A percentile compares a stretch with the other conserved stretches of the same genome.
phyloP scores from a whole-genome alignment of 805 yeast genomes.

The Metschnikowia bowlesiae region DNA sequence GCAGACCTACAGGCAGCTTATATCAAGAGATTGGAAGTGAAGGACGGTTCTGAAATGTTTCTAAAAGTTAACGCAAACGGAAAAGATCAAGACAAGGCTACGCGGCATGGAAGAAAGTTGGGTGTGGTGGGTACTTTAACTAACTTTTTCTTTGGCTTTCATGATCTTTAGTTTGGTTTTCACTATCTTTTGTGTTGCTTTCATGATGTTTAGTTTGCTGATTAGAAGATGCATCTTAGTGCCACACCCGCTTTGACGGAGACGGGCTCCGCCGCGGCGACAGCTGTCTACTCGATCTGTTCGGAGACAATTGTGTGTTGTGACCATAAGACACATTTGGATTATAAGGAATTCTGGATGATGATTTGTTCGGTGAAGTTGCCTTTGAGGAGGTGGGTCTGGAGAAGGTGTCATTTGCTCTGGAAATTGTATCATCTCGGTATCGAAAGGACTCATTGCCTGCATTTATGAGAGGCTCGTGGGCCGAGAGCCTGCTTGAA shows the following conservation, averaged over 20 bases:
- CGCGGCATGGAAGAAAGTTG: slow-evolving; percentile 26
- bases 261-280: slow-evolving; percentile 19
- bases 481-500: slow-evolving; percentile 15
- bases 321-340: slow-evolving; percentile 14
- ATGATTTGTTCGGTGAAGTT: slow-evolving; percentile 15
- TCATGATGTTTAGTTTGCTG: slow-evolving; percentile 31
- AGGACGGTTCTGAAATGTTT: slow-evolving; percentile 38
- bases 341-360: slow-evolving; percentile 14
- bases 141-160: slow-evolving; percentile 40
- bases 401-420: slow-evolving; percentile 8
- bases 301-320: slow-evolving; percentile 17
- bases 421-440: slow-evolving; percentile 13
- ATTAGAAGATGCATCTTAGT: slow-evolving; percentile 3
- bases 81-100: slow-evolving; percentile 18
- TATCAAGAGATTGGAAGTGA: slow-evolving; percentile 32
- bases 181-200: slow-evolving; percentile 36
- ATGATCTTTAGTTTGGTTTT: slow-evolving; percentile 29
- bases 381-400: slow-evolving; percentile 13
- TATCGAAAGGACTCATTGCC: slow-evolving; percentile 12
- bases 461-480: slow-evolving; percentile 7
- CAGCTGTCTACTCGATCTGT: slow-evolving; percentile 13
- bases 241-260: slow-evolving; percentile 18
- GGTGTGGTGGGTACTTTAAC: slow-evolving; percentile 31
- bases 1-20: slow-evolving; percentile 19
- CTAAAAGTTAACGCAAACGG: slow-evolving; percentile 22